phyloP scores from a whole-genome alignment of 2,329 filamentous ascomycete genomes.

The Magnaporthiopsis rhizophila region DNA sequence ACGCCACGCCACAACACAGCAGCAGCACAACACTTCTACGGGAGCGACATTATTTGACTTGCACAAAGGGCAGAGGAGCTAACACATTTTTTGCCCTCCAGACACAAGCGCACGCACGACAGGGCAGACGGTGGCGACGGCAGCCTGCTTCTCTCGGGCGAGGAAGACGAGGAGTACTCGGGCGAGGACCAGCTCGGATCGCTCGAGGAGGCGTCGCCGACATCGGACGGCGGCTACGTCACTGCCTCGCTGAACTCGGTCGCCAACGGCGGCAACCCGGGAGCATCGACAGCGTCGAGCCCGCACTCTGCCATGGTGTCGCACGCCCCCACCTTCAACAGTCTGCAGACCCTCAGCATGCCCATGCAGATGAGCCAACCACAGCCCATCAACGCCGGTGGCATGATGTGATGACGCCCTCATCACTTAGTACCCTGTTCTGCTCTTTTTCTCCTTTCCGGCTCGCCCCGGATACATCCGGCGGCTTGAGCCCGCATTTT shows the following conservation, averaged over 20 bases:
- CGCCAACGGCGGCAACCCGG: constrained; percentile 23
- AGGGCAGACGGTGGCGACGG: constrained; percentile 54
- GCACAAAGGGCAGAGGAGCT: background rate
- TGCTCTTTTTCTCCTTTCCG: background rate
- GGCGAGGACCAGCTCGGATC: constrained; percentile 80
- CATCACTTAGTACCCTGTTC: background rate
- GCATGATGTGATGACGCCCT: constrained; percentile 28
- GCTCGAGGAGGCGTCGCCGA: constrained; percentile 70
- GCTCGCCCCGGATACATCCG: background rate
- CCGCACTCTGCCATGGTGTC: constrained; percentile 21
- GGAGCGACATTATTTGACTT: constrained; percentile 2
- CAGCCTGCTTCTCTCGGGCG: constrained; percentile 60
- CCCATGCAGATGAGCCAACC: constrained; percentile 56
- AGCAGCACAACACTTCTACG: constrained; percentile 19
- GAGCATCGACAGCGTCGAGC: constrained; percentile 21
- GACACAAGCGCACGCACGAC: constrained; percentile 73
- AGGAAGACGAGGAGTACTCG: constrained; percentile 75
- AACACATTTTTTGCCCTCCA: constrained; percentile 36
- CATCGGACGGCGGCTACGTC: constrained; percentile 58
- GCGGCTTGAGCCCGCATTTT: background rate
- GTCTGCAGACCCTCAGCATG: constrained; percentile 54
- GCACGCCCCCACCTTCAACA: constrained; percentile 40
- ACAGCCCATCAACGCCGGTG: constrained; percentile 28
- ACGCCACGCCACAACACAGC: constrained; percentile 23
- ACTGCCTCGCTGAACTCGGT: constrained; percentile 41